Evolutionary conservation across 805 yeast genomes (phyloP).

Genomic region (Cyberlindnera saturnus): DNA sequence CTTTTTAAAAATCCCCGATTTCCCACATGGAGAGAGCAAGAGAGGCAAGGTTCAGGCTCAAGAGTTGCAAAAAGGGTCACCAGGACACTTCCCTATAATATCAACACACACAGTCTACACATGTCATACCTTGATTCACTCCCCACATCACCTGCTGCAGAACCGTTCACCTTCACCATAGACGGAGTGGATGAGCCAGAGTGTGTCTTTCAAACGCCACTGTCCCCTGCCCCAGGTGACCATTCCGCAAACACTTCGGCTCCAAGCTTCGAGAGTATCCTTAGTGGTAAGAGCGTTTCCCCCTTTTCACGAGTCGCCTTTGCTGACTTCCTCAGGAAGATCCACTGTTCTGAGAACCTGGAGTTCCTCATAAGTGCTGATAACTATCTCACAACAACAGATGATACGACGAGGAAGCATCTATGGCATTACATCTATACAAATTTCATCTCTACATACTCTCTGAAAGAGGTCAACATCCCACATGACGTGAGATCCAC

Average conservation of each 20-base stretch:
- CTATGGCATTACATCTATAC: constrained; percentile 25
- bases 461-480: constrained; percentile 30
- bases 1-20: no score
- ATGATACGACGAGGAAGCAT: constrained; percentile 4
- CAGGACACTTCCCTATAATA: not conserved
- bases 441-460: constrained; percentile 34
- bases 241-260: constrained; percentile 3
- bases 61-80: not conserved
- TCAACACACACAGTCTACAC: not conserved
- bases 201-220: constrained; percentile 5
- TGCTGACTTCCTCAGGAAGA: constrained; percentile 17
- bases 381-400: constrained; percentile 9
- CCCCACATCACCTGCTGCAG: not conserved
- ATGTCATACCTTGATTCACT: not conserved
- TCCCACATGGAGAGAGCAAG: not conserved
- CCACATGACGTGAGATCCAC: constrained; percentile 20
- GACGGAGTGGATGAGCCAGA: constrained; percentile 3
- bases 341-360: constrained; percentile 23
- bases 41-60: not conserved
- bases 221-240: constrained; percentile 15
- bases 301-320: constrained; percentile 24
- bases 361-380: constrained; percentile 21
- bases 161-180: constrained; percentile 1
- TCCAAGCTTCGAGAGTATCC: constrained; percentile 19
- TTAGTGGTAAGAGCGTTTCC: constrained; percentile 19